A percentile compares a stretch with the other conserved stretches of the same genome.
Evolutionary conservation across 495 filamentous ascomycete genomes (phyloP).

Genomic region (Penicillium arizonense): DNA sequence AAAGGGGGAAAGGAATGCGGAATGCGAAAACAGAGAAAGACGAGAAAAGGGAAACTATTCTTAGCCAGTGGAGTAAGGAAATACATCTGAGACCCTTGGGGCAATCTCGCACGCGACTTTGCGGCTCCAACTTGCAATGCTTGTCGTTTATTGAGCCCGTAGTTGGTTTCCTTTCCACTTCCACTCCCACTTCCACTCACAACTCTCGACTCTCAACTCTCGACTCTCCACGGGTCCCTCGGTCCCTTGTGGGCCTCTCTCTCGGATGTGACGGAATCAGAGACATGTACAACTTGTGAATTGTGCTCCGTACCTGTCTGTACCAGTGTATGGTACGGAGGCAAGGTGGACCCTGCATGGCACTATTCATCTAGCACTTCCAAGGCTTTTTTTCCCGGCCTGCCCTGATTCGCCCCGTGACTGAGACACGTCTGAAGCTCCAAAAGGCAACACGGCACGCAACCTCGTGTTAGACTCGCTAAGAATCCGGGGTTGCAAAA

Average conservation of each 20-base stretch:
- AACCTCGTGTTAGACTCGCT: neutral
- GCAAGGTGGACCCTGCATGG: constrained; percentile 9
- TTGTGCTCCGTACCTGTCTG: neutral
- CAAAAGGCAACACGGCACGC: constrained; percentile 7
- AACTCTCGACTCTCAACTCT: no score
- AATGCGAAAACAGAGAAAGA: neutral
- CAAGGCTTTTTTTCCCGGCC: no score
- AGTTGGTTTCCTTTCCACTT: neutral
- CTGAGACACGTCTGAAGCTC: neutral
- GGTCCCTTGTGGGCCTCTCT: neutral
- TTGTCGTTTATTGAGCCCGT: neutral
- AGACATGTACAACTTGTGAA: neutral
- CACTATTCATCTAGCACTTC: neutral
- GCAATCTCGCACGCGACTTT: constrained; percentile 7
- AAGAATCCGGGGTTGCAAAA: no score
- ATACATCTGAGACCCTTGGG: neutral
- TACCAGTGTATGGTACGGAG: neutral
- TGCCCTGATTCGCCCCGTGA: neutral
- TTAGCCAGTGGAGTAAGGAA: neutral
- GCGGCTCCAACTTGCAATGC: constrained; percentile 1
- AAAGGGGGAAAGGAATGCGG: neutral
- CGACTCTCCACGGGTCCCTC: neutral
- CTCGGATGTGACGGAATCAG: neutral
- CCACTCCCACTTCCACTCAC: neutral
- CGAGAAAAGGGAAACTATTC: neutral